Percentiles rank a stretch among this genome's conserved stretches.
These are phyloP conservation scores for Neofusicoccum cordaticola DNA, from an alignment of 2,329 filamentous ascomycete species.

Conservation along the genomic window DNA sequence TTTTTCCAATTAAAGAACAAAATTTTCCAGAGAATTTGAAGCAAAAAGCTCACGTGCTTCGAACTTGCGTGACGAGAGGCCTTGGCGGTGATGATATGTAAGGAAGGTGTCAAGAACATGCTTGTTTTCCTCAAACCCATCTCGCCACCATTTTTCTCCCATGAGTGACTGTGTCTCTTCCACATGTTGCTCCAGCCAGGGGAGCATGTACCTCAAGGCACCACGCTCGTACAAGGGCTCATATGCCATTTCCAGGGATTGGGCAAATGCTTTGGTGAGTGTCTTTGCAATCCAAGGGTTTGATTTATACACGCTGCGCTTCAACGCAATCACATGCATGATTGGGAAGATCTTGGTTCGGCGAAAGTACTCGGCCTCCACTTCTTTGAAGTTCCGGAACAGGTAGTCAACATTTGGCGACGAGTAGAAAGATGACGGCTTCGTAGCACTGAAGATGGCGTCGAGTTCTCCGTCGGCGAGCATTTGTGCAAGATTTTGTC, in stretches of 20 bases:
- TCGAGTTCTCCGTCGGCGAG: not conserved
- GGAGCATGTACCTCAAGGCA: constrained; percentile 24
- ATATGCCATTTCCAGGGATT: constrained; percentile 21
- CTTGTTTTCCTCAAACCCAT: constrained; percentile 23
- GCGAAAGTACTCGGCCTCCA: not conserved
- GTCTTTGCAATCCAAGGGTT: constrained; percentile 23
- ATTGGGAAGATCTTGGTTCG: not conserved
- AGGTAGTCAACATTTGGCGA: not conserved
- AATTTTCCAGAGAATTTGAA: not conserved
- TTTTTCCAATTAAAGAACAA: not conserved
- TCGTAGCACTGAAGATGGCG: not conserved
- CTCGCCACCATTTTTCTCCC: constrained; percentile 21
- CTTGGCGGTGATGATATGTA: constrained; percentile 20
- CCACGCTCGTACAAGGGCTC: constrained; percentile 19
- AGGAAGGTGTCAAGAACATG: constrained; percentile 23
- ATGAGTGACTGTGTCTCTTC: constrained; percentile 16
- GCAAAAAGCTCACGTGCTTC: not conserved
- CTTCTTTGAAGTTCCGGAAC: not conserved
- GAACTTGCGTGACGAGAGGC: not conserved
- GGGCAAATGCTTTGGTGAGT: constrained; percentile 22
- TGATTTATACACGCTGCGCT: constrained; percentile 21
- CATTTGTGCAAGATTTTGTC: not conserved
- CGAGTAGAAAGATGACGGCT: not conserved
- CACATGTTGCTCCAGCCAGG: constrained; percentile 23
- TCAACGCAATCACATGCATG: constrained; percentile 13